Evolutionary conservation across 345 rosid species (phyloP), one percentile per base, ranked within the genome.

Genomic region (Euphorbia peplus): DNA sequence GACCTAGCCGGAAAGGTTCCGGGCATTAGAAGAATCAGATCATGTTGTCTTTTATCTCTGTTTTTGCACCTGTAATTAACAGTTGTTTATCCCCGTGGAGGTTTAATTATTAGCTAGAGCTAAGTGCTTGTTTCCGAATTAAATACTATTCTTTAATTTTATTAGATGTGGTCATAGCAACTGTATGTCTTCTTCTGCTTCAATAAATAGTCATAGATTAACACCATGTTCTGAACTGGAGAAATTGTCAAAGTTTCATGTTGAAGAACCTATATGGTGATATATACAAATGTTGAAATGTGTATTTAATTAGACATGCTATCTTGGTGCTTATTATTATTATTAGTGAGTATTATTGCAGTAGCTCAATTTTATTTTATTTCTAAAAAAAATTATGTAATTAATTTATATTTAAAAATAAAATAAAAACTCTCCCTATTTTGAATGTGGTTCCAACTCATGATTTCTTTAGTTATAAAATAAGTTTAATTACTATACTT

Each of bases 1-100:
- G 93, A 48, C 96, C 93, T 16, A 90, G 93, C 83, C 72, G 88
- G 84, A 86, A 81, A 86, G 93, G 96, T 62, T 65, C 93, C 53
- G 96, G 96, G 62, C 93, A 90, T 68, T 87, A 71, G 70, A 44
- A 14, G 35, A 24, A 26, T 69, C 41, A 61, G 56, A 41, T 22
- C 4, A 8, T 26, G n/a, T n/a, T n/a, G n/a, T n/a, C n/a, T n/a
- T n/a, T n/a, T n/a, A 26, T 56, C 37, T 35, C 42, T 5, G 26
- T 21, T 26, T 30, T 18, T 54, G 28, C n/a, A 32, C 8, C 67
- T 70, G 59, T 52, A 60, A 60, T 37, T 60, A 48, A 13, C 16
- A 47, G 24, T 44, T 16, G 35, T 63, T 29, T 41, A 63, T 24
- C 35, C 14, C n/a, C n/a, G n/a, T n/a, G n/a, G n/a, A n/a, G n/a